Conservation (phyloP, 139 green algal genomes). For the Pseudopediastrum boryanum region DNA sequence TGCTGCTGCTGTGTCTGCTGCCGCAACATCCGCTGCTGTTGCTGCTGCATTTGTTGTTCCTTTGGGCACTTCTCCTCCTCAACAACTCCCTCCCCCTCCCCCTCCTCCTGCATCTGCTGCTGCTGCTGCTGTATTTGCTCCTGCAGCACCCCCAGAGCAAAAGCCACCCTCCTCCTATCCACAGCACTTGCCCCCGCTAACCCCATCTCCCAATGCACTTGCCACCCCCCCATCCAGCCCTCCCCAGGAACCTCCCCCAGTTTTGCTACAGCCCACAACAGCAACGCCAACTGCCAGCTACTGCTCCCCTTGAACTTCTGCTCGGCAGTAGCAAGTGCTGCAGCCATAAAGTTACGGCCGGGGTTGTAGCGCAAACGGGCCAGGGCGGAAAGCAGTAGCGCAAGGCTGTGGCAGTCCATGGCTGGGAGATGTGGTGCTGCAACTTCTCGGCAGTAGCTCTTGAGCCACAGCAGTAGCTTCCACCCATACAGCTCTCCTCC, state of each 20-base stretch:
- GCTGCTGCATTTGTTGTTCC: background rate
- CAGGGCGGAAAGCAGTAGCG: conserved; percentile 29
- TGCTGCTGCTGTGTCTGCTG: background rate
- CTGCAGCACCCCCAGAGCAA: background rate
- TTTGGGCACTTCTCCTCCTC: background rate
- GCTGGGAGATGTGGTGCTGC: background rate
- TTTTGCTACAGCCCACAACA: conserved; percentile 25
- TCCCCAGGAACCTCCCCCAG: conserved; percentile 23
- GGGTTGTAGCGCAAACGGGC: conserved; percentile 15
- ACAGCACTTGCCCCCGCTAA: conserved; percentile 8
- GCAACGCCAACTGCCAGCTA: conserved; percentile 11
- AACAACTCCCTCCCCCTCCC: background rate
- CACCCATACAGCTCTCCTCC: background rate
- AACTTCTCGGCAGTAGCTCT: background rate
- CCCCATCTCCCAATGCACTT: background rate
- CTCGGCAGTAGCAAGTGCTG: background rate
- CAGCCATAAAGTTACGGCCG: background rate
- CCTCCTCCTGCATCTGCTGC: background rate
- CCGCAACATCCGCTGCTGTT: background rate
- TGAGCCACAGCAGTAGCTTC: background rate
- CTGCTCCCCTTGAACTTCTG: background rate
- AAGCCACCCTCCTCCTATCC: conserved; percentile 19
- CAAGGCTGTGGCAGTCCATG: conserved; percentile 2
- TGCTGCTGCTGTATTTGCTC: conserved; percentile 9
- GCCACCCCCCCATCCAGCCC: background rate